Percentiles rank a stretch among this genome's conserved stretches.
phyloP scores from a whole-genome alignment of 129 eudicot genomes.

The Chrysanthemum seticuspe region DNA sequence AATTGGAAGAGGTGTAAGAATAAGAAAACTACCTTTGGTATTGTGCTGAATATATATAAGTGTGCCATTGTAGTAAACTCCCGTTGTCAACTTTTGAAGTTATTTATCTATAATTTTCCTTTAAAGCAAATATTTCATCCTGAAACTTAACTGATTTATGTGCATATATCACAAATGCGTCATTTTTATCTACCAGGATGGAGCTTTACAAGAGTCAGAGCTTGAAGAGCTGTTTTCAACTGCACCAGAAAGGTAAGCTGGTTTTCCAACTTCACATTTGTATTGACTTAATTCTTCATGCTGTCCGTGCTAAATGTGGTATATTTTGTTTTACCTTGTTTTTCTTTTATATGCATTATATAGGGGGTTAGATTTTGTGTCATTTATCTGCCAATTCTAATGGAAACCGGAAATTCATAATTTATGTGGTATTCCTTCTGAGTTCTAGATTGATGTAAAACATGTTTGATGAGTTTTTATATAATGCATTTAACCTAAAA shows the following conservation, averaged over 20 bases:
- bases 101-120: constrained; percentile 5
- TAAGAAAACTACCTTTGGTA: too few species aligned
- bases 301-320: constrained; percentile 11
- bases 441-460: constrained; percentile 5
- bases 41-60: too few species aligned
- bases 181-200: constrained; percentile 57
- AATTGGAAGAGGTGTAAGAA: too few species aligned
- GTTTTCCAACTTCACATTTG: constrained; percentile 19
- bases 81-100: background rate
- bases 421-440: constrained; percentile 2
- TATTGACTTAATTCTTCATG: constrained; percentile 5
- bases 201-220: constrained; percentile 63
- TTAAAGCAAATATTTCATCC: constrained; percentile 5
- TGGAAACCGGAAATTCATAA: background rate
- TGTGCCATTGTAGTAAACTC: constrained; percentile 17
- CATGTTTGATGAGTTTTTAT: constrained; percentile 15
- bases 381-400: too few species aligned
- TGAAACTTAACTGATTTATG: constrained; percentile 21
- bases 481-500: constrained; percentile 1
- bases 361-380: too few species aligned
- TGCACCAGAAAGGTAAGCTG: constrained; percentile 83
- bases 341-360: too few species aligned
- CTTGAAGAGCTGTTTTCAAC: constrained; percentile 90
- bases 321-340: background rate
- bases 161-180: constrained; percentile 15